These are phyloP conservation scores for Phytophthora macrochlamydospora DNA, from an alignment of 352 stramenopile genomes.

Conservation along the genomic window DNA sequence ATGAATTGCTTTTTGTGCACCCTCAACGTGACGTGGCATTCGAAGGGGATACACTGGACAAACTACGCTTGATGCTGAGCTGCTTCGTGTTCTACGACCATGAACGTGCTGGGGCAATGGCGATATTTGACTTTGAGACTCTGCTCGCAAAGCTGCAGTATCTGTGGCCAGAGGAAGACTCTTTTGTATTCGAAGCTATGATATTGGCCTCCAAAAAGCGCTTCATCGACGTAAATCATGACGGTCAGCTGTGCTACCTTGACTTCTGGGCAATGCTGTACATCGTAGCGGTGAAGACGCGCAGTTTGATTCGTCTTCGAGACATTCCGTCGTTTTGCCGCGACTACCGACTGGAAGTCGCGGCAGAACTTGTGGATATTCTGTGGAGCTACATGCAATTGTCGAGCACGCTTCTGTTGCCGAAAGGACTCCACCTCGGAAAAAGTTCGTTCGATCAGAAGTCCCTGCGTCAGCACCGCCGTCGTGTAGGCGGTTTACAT, in stretches of 20 bases:
- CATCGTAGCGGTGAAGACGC: conserved; percentile 64
- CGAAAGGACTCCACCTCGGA: conserved; percentile 55
- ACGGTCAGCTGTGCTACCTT: conserved; percentile 76
- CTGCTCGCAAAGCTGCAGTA: conserved; percentile 66
- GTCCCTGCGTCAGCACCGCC: conserved; percentile 39
- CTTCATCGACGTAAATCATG: conserved; percentile 59
- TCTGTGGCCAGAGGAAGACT: conserved; percentile 59
- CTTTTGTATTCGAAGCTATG: conserved; percentile 54
- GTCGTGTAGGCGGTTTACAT: conserved; percentile 52
- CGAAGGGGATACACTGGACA: conserved; percentile 44
- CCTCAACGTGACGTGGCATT: conserved; percentile 22
- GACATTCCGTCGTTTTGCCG: conserved; percentile 77
- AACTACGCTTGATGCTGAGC: conserved; percentile 66
- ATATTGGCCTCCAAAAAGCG: conserved; percentile 47
- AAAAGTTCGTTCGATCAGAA: conserved; percentile 60
- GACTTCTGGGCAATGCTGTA: conserved; percentile 89
- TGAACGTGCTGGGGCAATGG: conserved; percentile 54
- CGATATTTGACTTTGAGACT: conserved; percentile 52
- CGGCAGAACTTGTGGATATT: conserved; percentile 45
- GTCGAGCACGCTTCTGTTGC: conserved; percentile 62
- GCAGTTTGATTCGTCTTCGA: conserved; percentile 58
- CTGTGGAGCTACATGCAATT: conserved; percentile 63
- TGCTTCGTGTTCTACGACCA: conserved; percentile 81
- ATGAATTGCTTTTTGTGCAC: conserved; percentile 55
- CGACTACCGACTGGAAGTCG: conserved; percentile 81